Evolutionary conservation across 225 moss, liverwort and hornwort species (phyloP), one percentile per base, ranked within the genome.

Genomic region (Marchantia polymorpha): DNA sequence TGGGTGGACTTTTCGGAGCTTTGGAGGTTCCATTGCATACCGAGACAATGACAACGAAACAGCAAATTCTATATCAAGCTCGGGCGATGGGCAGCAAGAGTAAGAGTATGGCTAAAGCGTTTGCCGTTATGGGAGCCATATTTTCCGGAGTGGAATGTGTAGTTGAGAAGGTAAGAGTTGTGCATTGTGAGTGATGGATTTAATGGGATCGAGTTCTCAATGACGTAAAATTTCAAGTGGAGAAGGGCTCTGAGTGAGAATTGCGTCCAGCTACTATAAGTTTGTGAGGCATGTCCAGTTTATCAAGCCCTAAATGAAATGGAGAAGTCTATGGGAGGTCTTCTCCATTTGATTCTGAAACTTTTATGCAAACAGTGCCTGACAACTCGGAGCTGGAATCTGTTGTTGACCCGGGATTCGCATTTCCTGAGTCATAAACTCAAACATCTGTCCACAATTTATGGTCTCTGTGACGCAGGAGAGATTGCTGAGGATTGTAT

Each of bases 1-100:
- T 99, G 99, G 99, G 99, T 51, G 92, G 92, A 83, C 77, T 99
- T 74, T 99, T 99, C 76, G 97, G 99, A 80, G 99, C 99, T 50
- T 86, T 99, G n/a, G 99, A 99, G 47, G 92, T 87, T 0, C 99
- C 99, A 6, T 66, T 99, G 46, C 88, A 95, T 61, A 83, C 84
- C 58, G 99, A 99, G 23, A 85, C 93, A 17, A 99, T 99, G 99
- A 92, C 92, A 22, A 91, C 99, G 27, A 92, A 90, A 74, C 99
- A 99, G 84, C 89, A 93, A 25, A 79, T 99, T 23, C 86, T 90
- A 12, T 87, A 91, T 49, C 90, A 95, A 20, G 93, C 93, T 69
- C 89, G 93, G 83, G 85, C 86, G 29, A 99, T 99, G 99, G 89
- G 93, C 56, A 81, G 92, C 64, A 95, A 89, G 75, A 99, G 99